These are phyloP conservation scores for Fraxinus sp. DNA, from an alignment of 305 asterid genomes.

Conservation along the genomic window DNA sequence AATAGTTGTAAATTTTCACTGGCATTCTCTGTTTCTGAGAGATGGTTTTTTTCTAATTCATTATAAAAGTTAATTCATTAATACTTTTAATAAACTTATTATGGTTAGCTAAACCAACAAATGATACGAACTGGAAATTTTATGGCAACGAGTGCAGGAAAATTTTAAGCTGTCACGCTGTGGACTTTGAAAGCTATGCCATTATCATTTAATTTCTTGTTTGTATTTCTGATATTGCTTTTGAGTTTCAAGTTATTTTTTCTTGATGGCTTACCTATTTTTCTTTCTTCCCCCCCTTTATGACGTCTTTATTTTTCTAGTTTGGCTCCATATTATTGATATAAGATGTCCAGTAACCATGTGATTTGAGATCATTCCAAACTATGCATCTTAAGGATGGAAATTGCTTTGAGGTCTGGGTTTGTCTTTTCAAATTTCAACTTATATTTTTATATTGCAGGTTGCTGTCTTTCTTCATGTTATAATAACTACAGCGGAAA, in stretches of 20 bases:
- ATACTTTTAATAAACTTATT: neutral
- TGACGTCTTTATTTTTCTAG: neutral
- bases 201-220: neutral
- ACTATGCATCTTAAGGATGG: neutral
- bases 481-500: constrained; percentile 31
- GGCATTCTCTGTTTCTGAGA: constrained; percentile 7
- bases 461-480: constrained; percentile 40
- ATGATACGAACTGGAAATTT: constrained; percentile 15
- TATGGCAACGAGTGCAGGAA: constrained; percentile 6
- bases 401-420: neutral
- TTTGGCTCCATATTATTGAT: neutral
- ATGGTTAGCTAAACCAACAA: neutral
- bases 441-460: constrained; percentile 25
- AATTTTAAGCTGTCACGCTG: constrained; percentile 16
- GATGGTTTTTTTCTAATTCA: constrained; percentile 3
- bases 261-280: constrained; percentile 5
- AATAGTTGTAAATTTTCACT: constrained; percentile 17
- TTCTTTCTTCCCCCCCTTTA: neutral
- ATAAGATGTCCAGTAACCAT: neutral
- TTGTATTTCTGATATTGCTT: neutral
- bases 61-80: neutral
- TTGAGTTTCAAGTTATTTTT: neutral
- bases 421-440: neutral
- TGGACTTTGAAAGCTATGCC: neutral
- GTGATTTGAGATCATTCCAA: neutral